These are phyloP conservation scores for Phlebiopsis gigantea DNA, from an alignment of 768 basidiomycete species.

Conservation along the genomic window DNA sequence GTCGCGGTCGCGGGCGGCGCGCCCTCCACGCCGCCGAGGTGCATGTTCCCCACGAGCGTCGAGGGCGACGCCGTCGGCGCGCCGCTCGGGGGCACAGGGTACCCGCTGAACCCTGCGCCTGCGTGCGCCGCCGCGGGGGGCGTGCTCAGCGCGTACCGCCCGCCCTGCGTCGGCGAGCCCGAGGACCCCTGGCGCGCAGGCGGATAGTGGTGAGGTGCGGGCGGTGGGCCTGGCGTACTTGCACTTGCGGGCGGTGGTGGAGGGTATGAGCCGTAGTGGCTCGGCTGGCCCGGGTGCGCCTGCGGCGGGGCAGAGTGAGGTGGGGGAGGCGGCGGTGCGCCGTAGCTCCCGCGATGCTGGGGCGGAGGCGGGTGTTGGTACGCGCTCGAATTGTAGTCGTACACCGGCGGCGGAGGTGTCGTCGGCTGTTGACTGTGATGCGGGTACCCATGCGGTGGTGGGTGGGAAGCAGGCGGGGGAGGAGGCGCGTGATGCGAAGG, in stretches of 20 bases:
- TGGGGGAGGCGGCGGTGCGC: not conserved
- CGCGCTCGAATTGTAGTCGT: not conserved
- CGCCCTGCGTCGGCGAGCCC: slow-evolving; percentile 2
- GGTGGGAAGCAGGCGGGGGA: slow-evolving; percentile 1
- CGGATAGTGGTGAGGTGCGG: not conserved
- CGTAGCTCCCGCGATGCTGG: slow-evolving; percentile 2
- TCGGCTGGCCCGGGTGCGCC: too few species aligned
- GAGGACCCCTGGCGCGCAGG: not conserved
- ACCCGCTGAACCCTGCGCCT: slow-evolving; percentile 20
- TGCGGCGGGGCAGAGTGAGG: slow-evolving; percentile 17
- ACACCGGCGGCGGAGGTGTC: slow-evolving; percentile 11
- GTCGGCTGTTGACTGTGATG: slow-evolving; percentile 5
- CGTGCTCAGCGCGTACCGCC: slow-evolving; percentile 23
- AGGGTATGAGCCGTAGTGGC: slow-evolving; percentile 23
- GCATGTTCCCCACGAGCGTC: slow-evolving; percentile 6
- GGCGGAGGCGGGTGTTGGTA: slow-evolving; percentile 11
- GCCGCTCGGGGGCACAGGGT: slow-evolving; percentile 18
- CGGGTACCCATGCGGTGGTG: not conserved
- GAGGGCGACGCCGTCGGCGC: not conserved
- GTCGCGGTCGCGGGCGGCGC: slow-evolving; percentile 1
- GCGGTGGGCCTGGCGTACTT: not conserved
- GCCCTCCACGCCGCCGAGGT: slow-evolving; percentile 10
- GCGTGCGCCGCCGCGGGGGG: slow-evolving; percentile 20
- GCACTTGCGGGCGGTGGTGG: slow-evolving; percentile 15
- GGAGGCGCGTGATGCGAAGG: slow-evolving; percentile 10